phyloP scores from a whole-genome alignment of 768 basidiomycete species.

The Tricholoma matsutake region DNA sequence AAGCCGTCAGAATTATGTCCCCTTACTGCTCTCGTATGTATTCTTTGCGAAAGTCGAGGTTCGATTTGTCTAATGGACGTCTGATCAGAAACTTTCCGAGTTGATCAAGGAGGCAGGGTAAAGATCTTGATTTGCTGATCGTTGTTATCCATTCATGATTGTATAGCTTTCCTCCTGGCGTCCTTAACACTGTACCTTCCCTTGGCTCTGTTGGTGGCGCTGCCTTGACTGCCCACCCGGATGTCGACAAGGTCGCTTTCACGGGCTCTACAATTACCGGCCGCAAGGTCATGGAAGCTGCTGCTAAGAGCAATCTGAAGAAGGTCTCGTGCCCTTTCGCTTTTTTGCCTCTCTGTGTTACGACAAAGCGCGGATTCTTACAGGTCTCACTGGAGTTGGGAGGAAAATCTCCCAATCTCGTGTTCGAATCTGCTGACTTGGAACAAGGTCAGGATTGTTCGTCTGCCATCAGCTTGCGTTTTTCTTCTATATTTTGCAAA shows the following conservation, averaged over 20 bases:
- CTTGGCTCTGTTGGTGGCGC: conserved; percentile 81
- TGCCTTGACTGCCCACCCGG: conserved; percentile 75
- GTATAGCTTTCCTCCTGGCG: conserved; percentile 82
- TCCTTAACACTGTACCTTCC: conserved; percentile 86
- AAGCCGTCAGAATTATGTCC: conserved; percentile 91
- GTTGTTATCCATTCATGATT: conserved; percentile 10
- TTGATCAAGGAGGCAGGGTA: conserved; percentile 84
- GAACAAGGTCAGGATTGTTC: conserved; percentile 60
- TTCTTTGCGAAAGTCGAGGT: not conserved
- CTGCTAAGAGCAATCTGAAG: conserved; percentile 91
- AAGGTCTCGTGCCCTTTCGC: conserved; percentile 47
- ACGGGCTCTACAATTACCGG: conserved; percentile 92
- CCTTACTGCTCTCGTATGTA: conserved; percentile 70
- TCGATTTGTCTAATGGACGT: conserved; percentile 5
- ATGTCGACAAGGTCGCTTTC: conserved; percentile 94
- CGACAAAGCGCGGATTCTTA: conserved; percentile 9
- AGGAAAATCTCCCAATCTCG: conserved; percentile 85
- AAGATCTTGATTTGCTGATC: conserved; percentile 13
- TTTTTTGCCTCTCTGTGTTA: not conserved
- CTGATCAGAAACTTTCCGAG: conserved; percentile 70
- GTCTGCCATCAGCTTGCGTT: not conserved
- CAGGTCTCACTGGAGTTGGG: conserved; percentile 91
- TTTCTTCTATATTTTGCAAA: not conserved
- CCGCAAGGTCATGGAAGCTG: conserved; percentile 86
- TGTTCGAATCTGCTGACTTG: conserved; percentile 90